Evolutionary conservation across 139 green algal species (phyloP), one percentile per base, ranked within the genome.

Genomic region (Chlamydomonas eustigma): DNA sequence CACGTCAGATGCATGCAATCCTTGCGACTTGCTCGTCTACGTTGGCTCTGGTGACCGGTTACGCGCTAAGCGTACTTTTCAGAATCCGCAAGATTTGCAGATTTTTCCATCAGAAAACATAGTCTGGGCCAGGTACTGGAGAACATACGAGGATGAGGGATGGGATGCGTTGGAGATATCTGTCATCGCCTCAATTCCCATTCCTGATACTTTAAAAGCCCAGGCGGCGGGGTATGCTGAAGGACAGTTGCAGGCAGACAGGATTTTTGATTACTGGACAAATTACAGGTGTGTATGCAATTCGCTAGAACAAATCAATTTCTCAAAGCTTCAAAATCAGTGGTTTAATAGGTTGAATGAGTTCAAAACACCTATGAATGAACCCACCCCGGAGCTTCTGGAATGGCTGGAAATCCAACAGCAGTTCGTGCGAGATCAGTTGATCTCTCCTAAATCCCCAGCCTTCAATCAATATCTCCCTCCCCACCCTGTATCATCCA

Each of bases 191-290:
- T 50, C 50, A 0, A 51, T 78, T 0, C 79, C 79, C 18, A 70
- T 85, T n/a, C 66, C 80, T 0, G 76, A 85, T 4, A 31, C 72
- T 28, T 37, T 85, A 28, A 81, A 81, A 76, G 80, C 80, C 2
- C 71, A 71, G 24, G 80, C 80, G 1, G 71, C 66, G 8, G 80
- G 80, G 1, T 85, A 75, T 51, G 72, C 78, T 8, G 80, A 85
- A 52, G 80, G 73, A 5, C 69, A 76, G 36, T 39, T 85, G 5
- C 73, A 70, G 8, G 64, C 35, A 0, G 22, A 74, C 1, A 37
- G 58, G 22, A 79, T 85, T 30, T 75, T 32, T 51, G 65, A 76
- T 6, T 81, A 77, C 33, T 85, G 80, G 80, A 72, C 39, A 37
- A 85, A 85, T 66, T 85, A 85, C 76, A 74, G 65, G 75, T 77